Base-by-base conservation (phyloP, 2,329 filamentous ascomycete species). In the Colletotrichum sp. region DNA sequence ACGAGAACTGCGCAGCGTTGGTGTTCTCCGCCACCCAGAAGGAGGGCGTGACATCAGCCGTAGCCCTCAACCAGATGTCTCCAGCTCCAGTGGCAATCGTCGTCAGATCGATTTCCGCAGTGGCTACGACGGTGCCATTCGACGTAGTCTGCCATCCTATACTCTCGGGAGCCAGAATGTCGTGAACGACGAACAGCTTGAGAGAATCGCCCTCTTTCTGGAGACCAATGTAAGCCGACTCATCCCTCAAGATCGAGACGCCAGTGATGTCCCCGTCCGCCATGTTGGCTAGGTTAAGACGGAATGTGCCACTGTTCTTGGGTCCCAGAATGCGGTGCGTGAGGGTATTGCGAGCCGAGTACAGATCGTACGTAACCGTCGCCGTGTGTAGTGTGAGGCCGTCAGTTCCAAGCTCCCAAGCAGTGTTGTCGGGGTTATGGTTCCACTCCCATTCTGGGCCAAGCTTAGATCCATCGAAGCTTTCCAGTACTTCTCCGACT, bases 401-500 rank as follows among this genome's bases (percentile, higher is more conserved):
- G 1, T 34, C 38, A 4, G 86, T 83, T 30, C 84, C 80, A 9
- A 90, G 83, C 13, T 79, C 80, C 80, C 82, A 92, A 30, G 86
- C 87, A 5, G 79, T 81, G 16, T 82, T 85, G 75, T 92, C 89
- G 0, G 90, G 90, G 79, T 92, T 91, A 78, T 92, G 90, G 79
- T 92, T 92, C 89, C 89, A 92, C 79, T 92, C 89, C 89, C 89
- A 92, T 21, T 87, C 82, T 0, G 84, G 82, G 10, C 84, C 80
- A 1, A 91, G 81, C 1, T 80, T 75, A 0, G 82, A 76, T 1
- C 86, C 87, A 0, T 75, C 55, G 14, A 79, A 80, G n/a, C 5
- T 28, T 3, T 78, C 76, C 4, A 28, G 10, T 14, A 43, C 56
- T 6, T 62, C 73, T 18, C 77, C 77, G 77, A 12, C 77, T 64